A percentile compares a stretch with the other conserved stretches of the same genome.
Conservation (phyloP, 2,329 filamentous ascomycete genomes). For the Nannizzia gypsea region DNA sequence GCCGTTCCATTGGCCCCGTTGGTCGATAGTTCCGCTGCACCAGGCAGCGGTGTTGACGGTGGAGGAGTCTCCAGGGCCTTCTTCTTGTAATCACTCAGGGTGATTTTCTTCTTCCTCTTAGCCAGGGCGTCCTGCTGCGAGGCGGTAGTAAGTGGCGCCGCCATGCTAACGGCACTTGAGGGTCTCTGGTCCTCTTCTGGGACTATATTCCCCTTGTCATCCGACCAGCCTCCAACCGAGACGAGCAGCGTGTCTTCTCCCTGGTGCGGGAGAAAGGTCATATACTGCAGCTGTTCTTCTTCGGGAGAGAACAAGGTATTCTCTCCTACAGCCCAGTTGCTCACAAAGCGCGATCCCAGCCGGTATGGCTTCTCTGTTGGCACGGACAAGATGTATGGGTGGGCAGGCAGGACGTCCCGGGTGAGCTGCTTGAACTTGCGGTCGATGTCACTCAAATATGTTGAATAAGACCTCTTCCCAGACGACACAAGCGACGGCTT, state of each 20-base stretch:
- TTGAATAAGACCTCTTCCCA: constrained; percentile 14
- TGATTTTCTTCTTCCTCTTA: constrained; percentile 50
- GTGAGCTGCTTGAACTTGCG: constrained; percentile 29
- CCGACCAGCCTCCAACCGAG: constrained; percentile 44
- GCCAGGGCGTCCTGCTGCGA: constrained; percentile 22
- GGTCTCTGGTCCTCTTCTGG: constrained; percentile 26
- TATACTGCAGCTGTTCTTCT: constrained; percentile 50
- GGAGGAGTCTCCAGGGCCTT: constrained; percentile 33
- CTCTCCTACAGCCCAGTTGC: constrained; percentile 37
- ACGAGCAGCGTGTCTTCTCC: constrained; percentile 42
- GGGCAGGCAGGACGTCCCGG: constrained; percentile 32
- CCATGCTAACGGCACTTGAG: constrained; percentile 29
- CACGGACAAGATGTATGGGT: constrained; percentile 37
- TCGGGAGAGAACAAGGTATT: constrained; percentile 43
- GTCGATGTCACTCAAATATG: constrained; percentile 19
- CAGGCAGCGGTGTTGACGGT: neutral
- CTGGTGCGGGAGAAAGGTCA: constrained; percentile 50
- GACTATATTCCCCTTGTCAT: constrained; percentile 37
- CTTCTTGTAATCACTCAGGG: constrained; percentile 49
- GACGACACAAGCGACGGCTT: constrained; percentile 6
- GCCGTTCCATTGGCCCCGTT: neutral
- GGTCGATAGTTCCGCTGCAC: neutral
- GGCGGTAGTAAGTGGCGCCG: constrained; percentile 28
- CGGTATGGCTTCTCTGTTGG: constrained; percentile 37
- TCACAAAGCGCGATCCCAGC: constrained; percentile 31